Evolutionary conservation across 257 asterid species (phyloP), one percentile per base, ranked within the genome.

Genomic region (Petunia secreta): DNA sequence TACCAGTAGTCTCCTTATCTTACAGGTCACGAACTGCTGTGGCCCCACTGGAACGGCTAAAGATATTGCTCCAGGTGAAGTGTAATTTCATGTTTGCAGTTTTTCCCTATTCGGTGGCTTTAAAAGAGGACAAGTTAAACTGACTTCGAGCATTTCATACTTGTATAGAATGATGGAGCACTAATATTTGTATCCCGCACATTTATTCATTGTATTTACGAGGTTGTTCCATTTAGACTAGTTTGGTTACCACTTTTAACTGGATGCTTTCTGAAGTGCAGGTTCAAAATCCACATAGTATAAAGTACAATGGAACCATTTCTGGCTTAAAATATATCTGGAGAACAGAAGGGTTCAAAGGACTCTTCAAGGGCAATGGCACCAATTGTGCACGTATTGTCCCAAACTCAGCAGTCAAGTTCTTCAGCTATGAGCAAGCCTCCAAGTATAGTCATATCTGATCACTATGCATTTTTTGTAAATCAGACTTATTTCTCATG

Each of bases 341-440:
- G 91, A 90, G 91, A 83, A 88, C 93, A 57, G 98, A 92, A 86
- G 98, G 98, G 46, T 79, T 92, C 63, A 90, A 83, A 80, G 98
- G 98, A 74, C 75, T 92, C 84, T 94, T 91, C 82, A 91, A 94
- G 89, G 98, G 98, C 60, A 94, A 94, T 84, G 98, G 98, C 76
- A 86, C 97, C 53, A 92, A 94, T 85, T 94, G 98, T 85, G 97
- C 97, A 58, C 97, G 98, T 69, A 94, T 94, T 39, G 90, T 94
- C 80, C 98, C 98, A 57, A 96, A 96, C 84, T 96, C 99, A 60
- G 99, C 99, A 6, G 99, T 96, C 63, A 96, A 96, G 90, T 96
- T 96, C 95, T 96, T 96, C 91, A 96, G 98, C 94, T 96, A 96
- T 66, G 99, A 96, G 95, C 98, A 96, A 84, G 98, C 99, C 63